phyloP scores from a whole-genome alignment of 176 grass and related monocot genomes.

The Aegilops longissima region DNA sequence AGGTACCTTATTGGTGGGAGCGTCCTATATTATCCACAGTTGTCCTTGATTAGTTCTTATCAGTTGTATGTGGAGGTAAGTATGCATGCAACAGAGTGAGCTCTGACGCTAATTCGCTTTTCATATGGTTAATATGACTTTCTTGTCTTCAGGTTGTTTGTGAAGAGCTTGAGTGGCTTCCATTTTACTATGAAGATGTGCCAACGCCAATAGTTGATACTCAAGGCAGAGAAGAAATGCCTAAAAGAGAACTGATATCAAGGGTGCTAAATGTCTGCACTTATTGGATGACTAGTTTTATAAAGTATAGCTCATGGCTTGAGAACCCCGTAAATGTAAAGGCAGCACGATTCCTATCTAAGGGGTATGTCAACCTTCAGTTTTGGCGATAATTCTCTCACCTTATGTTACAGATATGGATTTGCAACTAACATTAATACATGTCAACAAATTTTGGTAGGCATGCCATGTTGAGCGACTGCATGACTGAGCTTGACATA shows the following conservation, averaged over 20 bases:
- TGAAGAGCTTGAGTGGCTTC: constrained; percentile 97
- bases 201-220: constrained; percentile 43
- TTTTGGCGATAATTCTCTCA: constrained; percentile 24
- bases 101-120: constrained; percentile 25
- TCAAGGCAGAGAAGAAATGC: constrained; percentile 54
- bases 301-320: constrained; percentile 91
- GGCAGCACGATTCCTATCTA: constrained; percentile 78
- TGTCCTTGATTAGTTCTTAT: constrained; percentile 98
- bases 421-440: constrained; percentile 23
- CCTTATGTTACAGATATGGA: constrained; percentile 28
- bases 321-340: constrained; percentile 95
- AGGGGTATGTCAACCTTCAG: constrained; percentile 60
- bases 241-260: constrained; percentile 64
- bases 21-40: constrained; percentile 97
- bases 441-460: constrained; percentile 51
- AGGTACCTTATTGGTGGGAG: constrained; percentile 99
- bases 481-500: constrained; percentile 70
- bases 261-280: constrained; percentile 73
- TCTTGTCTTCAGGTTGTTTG: constrained; percentile 75
- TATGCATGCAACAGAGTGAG: constrained; percentile 28
- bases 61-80: constrained; percentile 98
- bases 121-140: constrained; percentile 24
- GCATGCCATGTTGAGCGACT: constrained; percentile 81
- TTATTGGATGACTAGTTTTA: constrained; percentile 95
- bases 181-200: constrained; percentile 71